phyloP scores from a whole-genome alignment of 106 monocot species.

The Acanthochlamys bracteata region DNA sequence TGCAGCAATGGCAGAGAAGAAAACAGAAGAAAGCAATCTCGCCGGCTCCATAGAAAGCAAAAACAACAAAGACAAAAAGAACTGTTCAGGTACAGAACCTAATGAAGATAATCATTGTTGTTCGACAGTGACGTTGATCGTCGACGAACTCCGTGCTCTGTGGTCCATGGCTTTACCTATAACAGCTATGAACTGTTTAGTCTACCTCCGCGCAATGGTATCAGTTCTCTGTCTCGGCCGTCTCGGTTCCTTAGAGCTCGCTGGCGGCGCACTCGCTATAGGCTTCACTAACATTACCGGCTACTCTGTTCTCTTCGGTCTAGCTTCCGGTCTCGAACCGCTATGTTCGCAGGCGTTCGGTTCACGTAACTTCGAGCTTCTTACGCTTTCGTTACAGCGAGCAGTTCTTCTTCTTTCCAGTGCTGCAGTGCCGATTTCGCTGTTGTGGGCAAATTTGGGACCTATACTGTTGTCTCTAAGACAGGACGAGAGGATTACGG shows the following conservation, averaged over 20 bases:
- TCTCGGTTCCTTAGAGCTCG: slow-evolving; percentile 70
- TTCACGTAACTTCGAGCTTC: slow-evolving; percentile 57
- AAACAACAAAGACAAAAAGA: too few species aligned
- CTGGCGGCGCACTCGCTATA: slow-evolving; percentile 87
- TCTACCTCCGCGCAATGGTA: slow-evolving; percentile 78
- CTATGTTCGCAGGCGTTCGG: slow-evolving; percentile 86
- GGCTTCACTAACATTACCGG: slow-evolving; percentile 99
- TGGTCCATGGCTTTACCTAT: slow-evolving; percentile 58
- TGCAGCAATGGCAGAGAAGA: too few species aligned
- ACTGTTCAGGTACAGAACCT: too few species aligned
- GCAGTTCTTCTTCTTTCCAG: slow-evolving; percentile 59
- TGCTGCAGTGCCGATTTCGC: slow-evolving; percentile 53
- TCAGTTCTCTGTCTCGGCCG: slow-evolving; percentile 86
- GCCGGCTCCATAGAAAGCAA: too few species aligned
- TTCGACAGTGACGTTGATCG: background rate
- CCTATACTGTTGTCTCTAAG: slow-evolving; percentile 57
- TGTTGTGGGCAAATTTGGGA: slow-evolving; percentile 62
- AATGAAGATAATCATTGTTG: too few species aligned
- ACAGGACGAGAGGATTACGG: slow-evolving; percentile 70
- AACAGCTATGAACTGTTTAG: slow-evolving; percentile 64
- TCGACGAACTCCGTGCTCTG: slow-evolving; percentile 40
- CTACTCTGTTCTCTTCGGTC: slow-evolving; percentile 86
- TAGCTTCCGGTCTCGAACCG: slow-evolving; percentile 85
- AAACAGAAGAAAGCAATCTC: too few species aligned
- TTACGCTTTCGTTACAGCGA: slow-evolving; percentile 83